Evolutionary conservation across 2,329 filamentous ascomycete species (phyloP), one percentile per base, ranked within the genome.

Genomic region (Plenodomus tracheiphilus): DNA sequence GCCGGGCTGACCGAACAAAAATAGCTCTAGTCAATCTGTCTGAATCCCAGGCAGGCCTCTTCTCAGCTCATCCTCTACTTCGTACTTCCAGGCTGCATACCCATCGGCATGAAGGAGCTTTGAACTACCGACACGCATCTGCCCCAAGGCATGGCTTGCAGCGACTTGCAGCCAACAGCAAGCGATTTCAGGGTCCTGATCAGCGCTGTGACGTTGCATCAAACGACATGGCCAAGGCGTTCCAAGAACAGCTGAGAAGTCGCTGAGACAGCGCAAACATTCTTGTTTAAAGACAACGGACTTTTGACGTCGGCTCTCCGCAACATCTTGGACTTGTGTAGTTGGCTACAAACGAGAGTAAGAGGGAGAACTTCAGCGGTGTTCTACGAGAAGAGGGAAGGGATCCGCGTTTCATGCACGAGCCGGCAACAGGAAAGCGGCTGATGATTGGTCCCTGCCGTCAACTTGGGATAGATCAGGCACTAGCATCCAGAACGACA

Each of bases 221-320:
- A 36, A 34, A 39, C 38, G 25, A 37, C 21, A 47, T 32, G 36
- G 34, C n/a, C 25, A 34, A 45, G 30, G 22, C n/a, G 15, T 32
- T 38, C n/a, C 17, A 43, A 39, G 18, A 41, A 47, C 39, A 22
- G 45, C 39, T 42, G 38, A 47, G 40, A 30, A n/a, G 47, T 32
- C 10, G 21, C 36, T 44, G 47, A 36, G 17, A 30, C 28, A 32
- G 11, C 5, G 28, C 28, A 15, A 32, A 32, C 6, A 32, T 15
- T 10, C 4, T 10, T 32, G 7, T 10, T 4, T 32, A 32, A 32
- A 32, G 11, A 32, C 4, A 32, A 32, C 59, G 55, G 53, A 58
- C 53, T 51, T 57, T 53, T 38, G 35, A 45, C 43, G 39, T 63
- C 61, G 62, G 62, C 60, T 66, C 60, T 64, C 60, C 62, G 51